Conservation (phyloP, 2,329 filamentous ascomycete species). For the Plectosphaerella cucumerina region DNA sequence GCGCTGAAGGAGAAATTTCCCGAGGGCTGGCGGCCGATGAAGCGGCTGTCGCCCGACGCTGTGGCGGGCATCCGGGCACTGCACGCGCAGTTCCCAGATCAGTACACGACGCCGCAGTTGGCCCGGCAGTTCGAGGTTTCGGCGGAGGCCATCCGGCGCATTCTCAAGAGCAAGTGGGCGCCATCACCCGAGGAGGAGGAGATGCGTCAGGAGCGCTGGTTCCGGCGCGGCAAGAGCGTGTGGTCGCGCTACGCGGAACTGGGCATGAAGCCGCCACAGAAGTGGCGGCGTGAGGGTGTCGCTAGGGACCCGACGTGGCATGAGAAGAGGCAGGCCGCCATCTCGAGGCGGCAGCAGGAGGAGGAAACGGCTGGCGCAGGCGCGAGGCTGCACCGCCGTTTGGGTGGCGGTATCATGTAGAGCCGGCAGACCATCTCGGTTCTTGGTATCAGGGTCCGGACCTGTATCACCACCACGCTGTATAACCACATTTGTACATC, state of each 20-base stretch:
- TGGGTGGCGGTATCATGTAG: conserved; percentile 21
- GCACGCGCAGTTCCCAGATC: conserved; percentile 69
- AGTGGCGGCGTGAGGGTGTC: conserved; percentile 55
- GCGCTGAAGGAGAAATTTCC: conserved; percentile 75
- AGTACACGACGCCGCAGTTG: conserved; percentile 71
- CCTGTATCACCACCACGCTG: too few relatives aligned
- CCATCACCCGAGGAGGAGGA: conserved; percentile 54
- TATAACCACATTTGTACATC: too few relatives aligned
- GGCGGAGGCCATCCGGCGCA: conserved; percentile 79
- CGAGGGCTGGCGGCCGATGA: conserved; percentile 76
- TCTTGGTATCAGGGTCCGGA: too few relatives aligned
- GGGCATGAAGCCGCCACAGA: conserved; percentile 56
- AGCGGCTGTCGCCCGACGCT: conserved; percentile 86
- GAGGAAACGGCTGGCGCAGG: conserved; percentile 19
- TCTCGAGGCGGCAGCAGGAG: conserved; percentile 19
- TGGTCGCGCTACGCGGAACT: conserved; percentile 57
- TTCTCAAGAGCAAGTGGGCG: conserved; percentile 75
- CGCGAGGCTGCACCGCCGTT: conserved; percentile 19
- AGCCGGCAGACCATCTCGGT: too few relatives aligned
- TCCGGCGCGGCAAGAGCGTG: conserved; percentile 53
- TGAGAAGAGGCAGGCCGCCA: conserved; percentile 22
- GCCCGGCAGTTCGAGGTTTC: conserved; percentile 81
- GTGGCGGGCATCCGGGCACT: conserved; percentile 85
- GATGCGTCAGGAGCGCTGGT: conserved; percentile 57
- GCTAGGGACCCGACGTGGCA: conserved; percentile 39